Base-by-base conservation (phyloP, 192 early-diverging fungal species). In the Linnemannia exigua region DNA sequence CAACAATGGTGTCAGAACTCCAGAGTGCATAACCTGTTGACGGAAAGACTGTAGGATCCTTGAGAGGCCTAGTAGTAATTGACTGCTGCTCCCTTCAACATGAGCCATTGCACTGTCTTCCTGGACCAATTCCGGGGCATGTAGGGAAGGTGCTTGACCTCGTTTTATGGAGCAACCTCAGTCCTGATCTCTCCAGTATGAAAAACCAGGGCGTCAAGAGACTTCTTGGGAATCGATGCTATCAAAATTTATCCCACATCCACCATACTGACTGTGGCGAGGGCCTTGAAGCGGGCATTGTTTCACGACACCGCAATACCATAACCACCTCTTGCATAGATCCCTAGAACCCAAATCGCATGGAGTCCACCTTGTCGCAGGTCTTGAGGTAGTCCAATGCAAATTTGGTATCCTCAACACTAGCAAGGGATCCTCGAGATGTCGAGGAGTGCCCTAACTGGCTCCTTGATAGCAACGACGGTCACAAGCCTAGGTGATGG, bases 301-400 rank as follows among this genome's bases (percentile, higher is more conserved):
- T 67, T 67, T n/a, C 72, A 76, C 14, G 79, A 50, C 4, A 72
- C 67, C 33, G 41, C 20, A 25, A 80, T 15, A 1, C 69, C 72
- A 33, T 80, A 86, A 19, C 84, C 84, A 19, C 84, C 84, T 48
- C 84, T 61, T 3, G 84, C 84, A 71, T 79, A 86, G 33, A 86
- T 35, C 33, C 84, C 84, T 20, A 86, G 28, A 36, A 80, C 36
- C 84, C 84, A 36, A 86, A 48, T 1, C 74, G 58, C 22, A n/a
- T 35, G 31, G 84, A 35, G 47, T 86, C 79, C 6, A 86, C 84
- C 3, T 80, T 48, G 5, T 79, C 58, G 12, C 66, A 2, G 12
- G 58, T 25, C 3, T 48, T 66, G 74, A 86, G 77, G 69, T 61
- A 86, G 6, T 78, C 75, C 47, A 86, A 78, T 1, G 84, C 84